These are phyloP conservation scores for Angomonas deanei DNA, from an alignment of 208 protist species.

Conservation along the genomic window DNA sequence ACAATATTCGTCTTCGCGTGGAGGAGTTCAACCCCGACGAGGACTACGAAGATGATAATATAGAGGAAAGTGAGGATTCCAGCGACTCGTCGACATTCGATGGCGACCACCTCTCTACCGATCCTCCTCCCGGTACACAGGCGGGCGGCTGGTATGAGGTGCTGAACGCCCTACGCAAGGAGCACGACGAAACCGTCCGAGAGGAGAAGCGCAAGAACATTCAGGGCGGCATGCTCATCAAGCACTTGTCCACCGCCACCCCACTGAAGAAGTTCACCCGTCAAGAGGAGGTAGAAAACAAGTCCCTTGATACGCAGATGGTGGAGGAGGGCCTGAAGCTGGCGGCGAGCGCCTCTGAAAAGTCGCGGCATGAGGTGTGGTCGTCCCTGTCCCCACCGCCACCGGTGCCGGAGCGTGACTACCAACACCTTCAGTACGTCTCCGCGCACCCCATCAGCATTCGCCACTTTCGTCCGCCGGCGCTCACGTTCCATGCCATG, in stretches of 20 bases:
- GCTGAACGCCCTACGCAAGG: constrained; percentile 40
- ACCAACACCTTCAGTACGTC: constrained; percentile 52
- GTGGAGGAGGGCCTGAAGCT: background rate
- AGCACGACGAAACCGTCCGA: constrained; percentile 24
- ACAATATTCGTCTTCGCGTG: constrained; percentile 61
- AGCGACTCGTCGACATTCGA: background rate
- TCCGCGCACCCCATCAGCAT: constrained; percentile 41
- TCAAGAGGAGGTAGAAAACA: background rate
- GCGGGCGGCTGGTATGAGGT: constrained; percentile 55
- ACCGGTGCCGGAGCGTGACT: constrained; percentile 29
- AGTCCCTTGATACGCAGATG: background rate
- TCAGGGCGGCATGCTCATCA: constrained; percentile 2
- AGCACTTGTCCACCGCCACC: constrained; percentile 16
- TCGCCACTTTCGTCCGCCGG: constrained; percentile 60
- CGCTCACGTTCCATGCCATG: constrained; percentile 61
- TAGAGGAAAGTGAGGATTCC: background rate
- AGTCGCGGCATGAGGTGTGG: constrained; percentile 66
- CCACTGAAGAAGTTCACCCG: constrained; percentile 28
- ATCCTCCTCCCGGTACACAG: background rate
- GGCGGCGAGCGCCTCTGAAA: background rate
- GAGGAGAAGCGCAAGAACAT: constrained; percentile 1
- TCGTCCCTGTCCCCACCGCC: constrained; percentile 43
- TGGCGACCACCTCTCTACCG: background rate
- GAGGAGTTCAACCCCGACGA: constrained; percentile 60
- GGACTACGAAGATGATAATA: constrained; percentile 23